Evolutionary conservation across 2,329 filamentous ascomycete species (phyloP).

Genomic region (Calonectria hawksworthii): DNA sequence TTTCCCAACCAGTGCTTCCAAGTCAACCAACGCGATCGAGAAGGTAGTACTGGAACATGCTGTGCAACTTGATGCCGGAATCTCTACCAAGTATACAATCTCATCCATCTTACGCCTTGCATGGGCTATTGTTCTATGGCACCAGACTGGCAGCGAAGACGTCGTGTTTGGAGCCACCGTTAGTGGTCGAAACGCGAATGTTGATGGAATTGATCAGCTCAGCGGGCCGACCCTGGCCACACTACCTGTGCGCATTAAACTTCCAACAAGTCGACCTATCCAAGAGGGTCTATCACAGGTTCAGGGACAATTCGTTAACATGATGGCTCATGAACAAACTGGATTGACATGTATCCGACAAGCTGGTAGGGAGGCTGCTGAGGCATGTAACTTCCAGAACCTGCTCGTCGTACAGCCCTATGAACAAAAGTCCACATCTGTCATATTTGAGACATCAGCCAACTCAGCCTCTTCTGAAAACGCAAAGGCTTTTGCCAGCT

Average conservation of each 20-base stretch:
- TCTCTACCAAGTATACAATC: not conserved
- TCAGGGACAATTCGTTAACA: not conserved
- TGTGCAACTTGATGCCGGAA: not conserved
- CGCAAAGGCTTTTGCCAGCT: not conserved
- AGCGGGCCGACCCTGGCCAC: not conserved
- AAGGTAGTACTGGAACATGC: not conserved
- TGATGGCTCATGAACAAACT: not conserved
- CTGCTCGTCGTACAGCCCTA: not conserved
- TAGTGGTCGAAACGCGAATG: not conserved
- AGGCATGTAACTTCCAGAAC: slow-evolving; percentile 3
- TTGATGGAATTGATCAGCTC: not conserved
- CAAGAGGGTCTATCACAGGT: not conserved
- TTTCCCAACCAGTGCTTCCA: not conserved
- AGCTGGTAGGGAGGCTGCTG: not conserved
- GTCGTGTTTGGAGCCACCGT: slow-evolving; percentile 1
- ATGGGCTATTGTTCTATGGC: not conserved
- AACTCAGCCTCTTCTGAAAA: not conserved
- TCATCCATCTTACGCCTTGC: not conserved
- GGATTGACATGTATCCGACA: not conserved
- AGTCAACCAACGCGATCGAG: not conserved
- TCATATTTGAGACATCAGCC: not conserved
- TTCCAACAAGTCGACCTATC: not conserved
- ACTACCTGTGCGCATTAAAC: not conserved
- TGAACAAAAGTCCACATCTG: not conserved
- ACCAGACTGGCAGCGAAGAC: not conserved